Evolutionary conservation across 2,329 filamentous ascomycete species (phyloP).

Genomic region (Alternaria alternata): DNA sequence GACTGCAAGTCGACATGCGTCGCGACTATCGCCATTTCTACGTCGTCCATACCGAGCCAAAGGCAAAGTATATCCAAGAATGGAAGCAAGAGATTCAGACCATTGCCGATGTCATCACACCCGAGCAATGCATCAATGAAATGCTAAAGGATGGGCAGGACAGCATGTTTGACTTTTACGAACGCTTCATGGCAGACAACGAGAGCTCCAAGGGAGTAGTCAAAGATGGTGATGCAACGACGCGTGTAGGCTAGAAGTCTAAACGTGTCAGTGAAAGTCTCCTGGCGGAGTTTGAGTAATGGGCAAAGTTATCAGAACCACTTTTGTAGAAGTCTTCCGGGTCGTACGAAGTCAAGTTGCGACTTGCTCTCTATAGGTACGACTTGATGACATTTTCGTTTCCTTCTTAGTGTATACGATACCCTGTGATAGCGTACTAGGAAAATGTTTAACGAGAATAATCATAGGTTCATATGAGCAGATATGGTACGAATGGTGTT

Average conservation of each 20-base stretch:
- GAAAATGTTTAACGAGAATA: neutral
- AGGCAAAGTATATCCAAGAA: slow-evolving; percentile 15
- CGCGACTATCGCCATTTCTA: slow-evolving; percentile 43
- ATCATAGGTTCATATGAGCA: neutral
- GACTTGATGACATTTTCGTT: neutral
- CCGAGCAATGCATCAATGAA: slow-evolving; percentile 36
- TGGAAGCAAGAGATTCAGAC: slow-evolving; percentile 37
- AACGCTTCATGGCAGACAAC: slow-evolving; percentile 28
- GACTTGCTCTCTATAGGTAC: neutral
- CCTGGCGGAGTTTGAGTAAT: too few species aligned
- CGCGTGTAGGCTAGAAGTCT: neutral
- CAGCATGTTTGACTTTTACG: slow-evolving; percentile 40
- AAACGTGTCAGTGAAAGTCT: neutral
- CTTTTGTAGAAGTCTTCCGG: neutral
- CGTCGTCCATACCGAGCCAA: slow-evolving; percentile 42
- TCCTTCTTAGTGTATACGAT: neutral
- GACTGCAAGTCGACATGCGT: slow-evolving; percentile 30
- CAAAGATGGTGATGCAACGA: neutral
- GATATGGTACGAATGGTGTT: neutral
- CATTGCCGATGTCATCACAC: slow-evolving; percentile 41
- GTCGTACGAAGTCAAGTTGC: neutral
- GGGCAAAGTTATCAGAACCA: too few species aligned
- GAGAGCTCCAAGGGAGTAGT: neutral
- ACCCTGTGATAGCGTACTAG: neutral
- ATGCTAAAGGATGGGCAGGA: slow-evolving; percentile 27